Conservation (phyloP, 1,284 basidiomycete species). For the Ganoderma lucidum region DNA sequence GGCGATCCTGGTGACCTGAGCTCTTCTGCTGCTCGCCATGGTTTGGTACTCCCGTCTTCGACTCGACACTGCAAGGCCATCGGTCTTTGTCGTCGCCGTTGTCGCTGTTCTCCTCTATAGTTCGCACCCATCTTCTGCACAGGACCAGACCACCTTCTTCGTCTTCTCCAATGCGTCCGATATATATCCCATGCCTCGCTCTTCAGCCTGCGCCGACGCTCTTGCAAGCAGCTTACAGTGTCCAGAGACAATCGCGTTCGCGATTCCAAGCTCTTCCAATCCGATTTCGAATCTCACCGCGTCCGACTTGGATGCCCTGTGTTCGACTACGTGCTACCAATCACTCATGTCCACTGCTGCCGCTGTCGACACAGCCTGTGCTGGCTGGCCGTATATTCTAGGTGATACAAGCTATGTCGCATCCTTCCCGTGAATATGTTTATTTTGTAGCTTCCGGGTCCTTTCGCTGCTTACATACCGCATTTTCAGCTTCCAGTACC, state of each 20-base stretch:
- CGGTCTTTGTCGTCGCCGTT: neutral
- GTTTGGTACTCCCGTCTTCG: neutral
- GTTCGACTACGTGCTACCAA: constrained; percentile 9
- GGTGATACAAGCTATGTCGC: constrained; percentile 22
- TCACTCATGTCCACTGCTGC: constrained; percentile 1
- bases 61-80: neutral
- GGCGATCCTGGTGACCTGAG: neutral
- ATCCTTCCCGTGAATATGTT: constrained; percentile 10
- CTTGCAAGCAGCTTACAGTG: constrained; percentile 16
- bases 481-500: neutral
- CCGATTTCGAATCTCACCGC: constrained; percentile 20
- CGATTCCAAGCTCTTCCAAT: constrained; percentile 11
- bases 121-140: neutral
- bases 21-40: neutral
- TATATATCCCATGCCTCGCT: constrained; percentile 18
- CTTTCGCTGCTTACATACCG: neutral
- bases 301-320: constrained; percentile 11
- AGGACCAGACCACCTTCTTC: neutral
- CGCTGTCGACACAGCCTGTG: constrained; percentile 17
- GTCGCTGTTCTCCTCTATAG: neutral
- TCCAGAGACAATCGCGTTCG: constrained; percentile 9
- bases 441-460: neutral
- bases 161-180: constrained; percentile 18
- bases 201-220: constrained; percentile 18
- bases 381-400: constrained; percentile 21